Conservation (phyloP, 2,329 filamentous ascomycete species). For the Drechslerella stenobrocha region DNA sequence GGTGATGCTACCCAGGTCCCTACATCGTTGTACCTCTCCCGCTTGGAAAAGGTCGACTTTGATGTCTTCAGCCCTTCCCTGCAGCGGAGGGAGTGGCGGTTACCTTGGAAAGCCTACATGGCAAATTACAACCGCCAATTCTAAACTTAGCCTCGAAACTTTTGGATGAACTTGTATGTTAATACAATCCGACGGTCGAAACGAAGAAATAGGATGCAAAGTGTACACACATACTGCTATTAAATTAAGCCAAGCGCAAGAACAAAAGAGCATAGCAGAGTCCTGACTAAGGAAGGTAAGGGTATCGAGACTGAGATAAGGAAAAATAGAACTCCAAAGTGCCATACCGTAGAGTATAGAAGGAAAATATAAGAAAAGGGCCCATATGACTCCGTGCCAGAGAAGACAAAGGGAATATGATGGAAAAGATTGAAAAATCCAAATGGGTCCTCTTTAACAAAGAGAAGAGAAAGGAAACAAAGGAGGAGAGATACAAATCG, state of each 20-base stretch:
- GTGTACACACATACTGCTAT: constrained; percentile 42
- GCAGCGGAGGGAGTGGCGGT: constrained; percentile 72
- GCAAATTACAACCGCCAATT: constrained; percentile 49
- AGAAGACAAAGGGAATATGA: constrained; percentile 47
- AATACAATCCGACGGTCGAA: constrained; percentile 37
- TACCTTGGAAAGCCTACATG: constrained; percentile 69
- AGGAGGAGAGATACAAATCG: constrained; percentile 18
- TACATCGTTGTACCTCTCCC: constrained; percentile 75
- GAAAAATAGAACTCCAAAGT: constrained; percentile 24
- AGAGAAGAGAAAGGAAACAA: not conserved
- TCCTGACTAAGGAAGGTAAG: constrained; percentile 18
- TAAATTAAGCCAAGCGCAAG: constrained; percentile 13
- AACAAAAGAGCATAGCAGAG: constrained; percentile 6
- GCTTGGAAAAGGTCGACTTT: constrained; percentile 79
- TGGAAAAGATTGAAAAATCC: not conserved
- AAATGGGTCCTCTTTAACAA: not conserved
- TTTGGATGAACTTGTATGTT: constrained; percentile 39
- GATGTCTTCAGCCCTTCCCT: constrained; percentile 72
- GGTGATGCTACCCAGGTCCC: constrained; percentile 69
- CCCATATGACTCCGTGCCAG: constrained; percentile 48
- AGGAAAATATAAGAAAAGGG: constrained; percentile 12
- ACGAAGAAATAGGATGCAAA: constrained; percentile 15
- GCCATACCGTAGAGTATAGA: constrained; percentile 3
- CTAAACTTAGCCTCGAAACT: constrained; percentile 34
- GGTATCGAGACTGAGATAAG: constrained; percentile 39